Evolutionary conservation across 768 basidiomycete species (phyloP).

Genomic region (Amyloporia xantha): DNA sequence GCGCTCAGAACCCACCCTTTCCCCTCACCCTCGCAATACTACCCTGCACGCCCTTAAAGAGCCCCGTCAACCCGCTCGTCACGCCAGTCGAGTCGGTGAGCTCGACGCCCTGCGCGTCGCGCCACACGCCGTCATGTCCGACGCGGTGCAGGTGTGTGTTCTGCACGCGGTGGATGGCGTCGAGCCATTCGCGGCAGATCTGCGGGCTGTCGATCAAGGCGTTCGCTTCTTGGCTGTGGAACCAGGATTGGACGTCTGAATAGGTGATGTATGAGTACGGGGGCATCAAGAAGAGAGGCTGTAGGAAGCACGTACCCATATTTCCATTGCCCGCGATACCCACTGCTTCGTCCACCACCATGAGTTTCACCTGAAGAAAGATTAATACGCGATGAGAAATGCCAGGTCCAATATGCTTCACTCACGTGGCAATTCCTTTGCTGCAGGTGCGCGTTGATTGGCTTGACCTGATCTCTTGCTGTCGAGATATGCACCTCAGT

Average conservation of each 20-base stretch:
- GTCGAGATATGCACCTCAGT: not conserved
- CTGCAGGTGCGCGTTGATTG: slow-evolving; percentile 58
- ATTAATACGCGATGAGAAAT: not conserved
- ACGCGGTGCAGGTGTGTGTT: slow-evolving; percentile 41
- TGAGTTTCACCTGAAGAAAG: slow-evolving; percentile 57
- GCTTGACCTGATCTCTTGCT: slow-evolving; percentile 57
- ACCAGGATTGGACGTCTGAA: slow-evolving; percentile 61
- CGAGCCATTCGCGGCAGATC: slow-evolving; percentile 41
- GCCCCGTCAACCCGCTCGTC: slow-evolving; percentile 15
- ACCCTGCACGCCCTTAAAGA: slow-evolving; percentile 24
- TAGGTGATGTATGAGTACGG: no score
- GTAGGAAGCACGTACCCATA: slow-evolving; percentile 44
- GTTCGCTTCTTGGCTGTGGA: slow-evolving; percentile 67
- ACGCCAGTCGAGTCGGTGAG: slow-evolving; percentile 25
- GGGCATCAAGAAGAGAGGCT: no score
- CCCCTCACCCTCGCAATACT: slow-evolving; percentile 23
- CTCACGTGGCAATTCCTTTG: slow-evolving; percentile 61
- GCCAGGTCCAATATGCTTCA: slow-evolving; percentile 11
- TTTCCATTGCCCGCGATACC: slow-evolving; percentile 68
- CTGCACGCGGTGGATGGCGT: slow-evolving; percentile 35
- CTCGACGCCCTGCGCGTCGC: slow-evolving; percentile 23
- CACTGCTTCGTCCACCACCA: slow-evolving; percentile 57
- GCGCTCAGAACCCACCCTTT: slow-evolving; percentile 22
- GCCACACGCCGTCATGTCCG: slow-evolving; percentile 39
- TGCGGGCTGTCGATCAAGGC: slow-evolving; percentile 43